Percentiles rank a stretch among this genome's conserved stretches.
Evolutionary conservation across 371 early-diverging fungal species (phyloP).

Genomic region (Rhizopus sp.): DNA sequence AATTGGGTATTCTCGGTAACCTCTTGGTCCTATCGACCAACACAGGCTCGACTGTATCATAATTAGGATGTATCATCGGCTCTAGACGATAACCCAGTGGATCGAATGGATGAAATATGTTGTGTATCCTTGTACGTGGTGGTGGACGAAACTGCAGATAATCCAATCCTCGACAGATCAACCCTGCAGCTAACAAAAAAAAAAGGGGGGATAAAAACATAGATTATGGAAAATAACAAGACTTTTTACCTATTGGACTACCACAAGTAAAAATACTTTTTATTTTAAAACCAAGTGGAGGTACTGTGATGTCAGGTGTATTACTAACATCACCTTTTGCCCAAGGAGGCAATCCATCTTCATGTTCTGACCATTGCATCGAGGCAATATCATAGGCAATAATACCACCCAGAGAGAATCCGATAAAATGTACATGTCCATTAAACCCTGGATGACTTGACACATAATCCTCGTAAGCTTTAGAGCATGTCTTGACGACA

Average conservation of each 20-base stretch:
- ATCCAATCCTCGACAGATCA: constrained; percentile 63
- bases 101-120: constrained; percentile 72
- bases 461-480: constrained; percentile 48
- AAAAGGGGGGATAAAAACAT: background rate
- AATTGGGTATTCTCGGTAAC: constrained; percentile 31
- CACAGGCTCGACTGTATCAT: constrained; percentile 56
- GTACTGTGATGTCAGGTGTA: constrained; percentile 21
- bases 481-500: constrained; percentile 58
- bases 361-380: constrained; percentile 33
- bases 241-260: constrained; percentile 54
- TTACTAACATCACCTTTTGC: constrained; percentile 10
- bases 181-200: constrained; percentile 44
- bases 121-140: constrained; percentile 52
- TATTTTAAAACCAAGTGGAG: constrained; percentile 40
- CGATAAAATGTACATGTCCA: constrained; percentile 61
- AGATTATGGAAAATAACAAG: constrained; percentile 5
- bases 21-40: constrained; percentile 18
- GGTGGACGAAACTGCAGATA: constrained; percentile 57
- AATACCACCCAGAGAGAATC: constrained; percentile 68
- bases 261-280: constrained; percentile 57
- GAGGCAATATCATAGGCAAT: constrained; percentile 65
- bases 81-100: constrained; percentile 73
- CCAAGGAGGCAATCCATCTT: constrained; percentile 31
- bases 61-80: constrained; percentile 59
- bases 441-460: constrained; percentile 54